Conservation (phyloP, 176 grass and related monocot genomes). For the Triticum timopheevii region DNA sequence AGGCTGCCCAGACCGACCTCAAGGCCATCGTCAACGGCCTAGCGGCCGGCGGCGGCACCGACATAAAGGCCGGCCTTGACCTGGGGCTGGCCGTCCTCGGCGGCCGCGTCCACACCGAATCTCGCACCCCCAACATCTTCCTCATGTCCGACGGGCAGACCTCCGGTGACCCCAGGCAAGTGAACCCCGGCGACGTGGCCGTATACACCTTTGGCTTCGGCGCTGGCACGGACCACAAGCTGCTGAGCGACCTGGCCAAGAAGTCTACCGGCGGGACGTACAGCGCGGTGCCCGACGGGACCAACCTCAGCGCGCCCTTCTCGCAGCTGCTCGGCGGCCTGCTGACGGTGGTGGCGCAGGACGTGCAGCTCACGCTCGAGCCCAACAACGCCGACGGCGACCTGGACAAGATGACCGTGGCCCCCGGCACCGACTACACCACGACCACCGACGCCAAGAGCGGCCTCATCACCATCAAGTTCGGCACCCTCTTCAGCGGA, state of each 20-base stretch:
- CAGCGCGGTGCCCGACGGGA: not conserved
- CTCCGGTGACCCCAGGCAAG: no score
- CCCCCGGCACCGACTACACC: not conserved
- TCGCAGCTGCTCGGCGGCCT: not conserved
- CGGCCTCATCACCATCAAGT: constrained; percentile 7
- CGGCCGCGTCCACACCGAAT: no score
- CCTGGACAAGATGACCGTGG: not conserved
- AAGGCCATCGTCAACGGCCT: not conserved
- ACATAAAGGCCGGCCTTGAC: no score
- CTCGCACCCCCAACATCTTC: no score
- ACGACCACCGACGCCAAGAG: not conserved
- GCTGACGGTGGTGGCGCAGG: not conserved
- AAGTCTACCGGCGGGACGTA: not conserved
- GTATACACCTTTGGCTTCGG: not conserved
- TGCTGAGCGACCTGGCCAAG: not conserved
- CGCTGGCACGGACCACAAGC: not conserved
- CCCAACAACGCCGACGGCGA: not conserved
- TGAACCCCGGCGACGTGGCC: no score
- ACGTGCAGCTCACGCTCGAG: constrained; percentile 10
- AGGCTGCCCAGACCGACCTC: not conserved
- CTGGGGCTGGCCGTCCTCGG: no score
- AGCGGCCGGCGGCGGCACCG: no score
- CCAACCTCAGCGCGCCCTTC: not conserved
- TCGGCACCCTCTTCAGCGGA: constrained; percentile 6
- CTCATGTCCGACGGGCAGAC: no score